Evolutionary conservation across 2,329 filamentous ascomycete species (phyloP), one percentile per base, ranked within the genome.

Genomic region (Chrysosporium queenslandicum): DNA sequence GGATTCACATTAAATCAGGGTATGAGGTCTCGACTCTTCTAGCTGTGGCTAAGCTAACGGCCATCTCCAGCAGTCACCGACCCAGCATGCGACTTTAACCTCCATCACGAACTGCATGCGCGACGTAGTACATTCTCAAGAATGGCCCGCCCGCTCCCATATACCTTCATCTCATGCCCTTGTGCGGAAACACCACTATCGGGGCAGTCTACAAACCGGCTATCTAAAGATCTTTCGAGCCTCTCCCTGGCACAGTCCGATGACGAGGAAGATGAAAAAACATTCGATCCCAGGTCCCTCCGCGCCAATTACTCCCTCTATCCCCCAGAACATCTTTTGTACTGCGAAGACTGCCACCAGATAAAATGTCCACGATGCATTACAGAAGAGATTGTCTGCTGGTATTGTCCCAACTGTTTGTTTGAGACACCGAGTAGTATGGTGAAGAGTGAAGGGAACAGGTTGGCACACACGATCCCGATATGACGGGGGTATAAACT

Each of bases 321-420:
- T 64, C 91, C 92, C 0, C 82, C 96, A 41, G 91, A 97, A 64
- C 84, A 96, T 65, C 79, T 98, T 23, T 78, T 97, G 37, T 98
- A 94, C 73, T 98, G 92, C 74, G 91, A 95, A 66, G 92, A 97
- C 67, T 98, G 92, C 68, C 88, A 94, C 66, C 86, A 95, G 69
- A 94, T 97, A 56, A 86, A 92, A 60, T 98, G 92, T 66, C 87
- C 88, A 4, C 78, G 89, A 71, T 98, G 92, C 64, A 86, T 94
- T 50, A 80, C 84, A 45, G 92, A 98, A 66, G 92, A 98, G 71
- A 89, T 95, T 52, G 83, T 94, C 45, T 92, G 87, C 50, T 96
- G 89, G 77, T 98, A 87, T 70, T 98, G 92, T 63, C 92, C 92
- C 4, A 91, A 82, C 66, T 98, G 92, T 66, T 72, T 98, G 53